Evolutionary conservation across 163 green algal species (phyloP), one percentile per base, ranked within the genome.

Genomic region (Chlorella variabilis): DNA sequence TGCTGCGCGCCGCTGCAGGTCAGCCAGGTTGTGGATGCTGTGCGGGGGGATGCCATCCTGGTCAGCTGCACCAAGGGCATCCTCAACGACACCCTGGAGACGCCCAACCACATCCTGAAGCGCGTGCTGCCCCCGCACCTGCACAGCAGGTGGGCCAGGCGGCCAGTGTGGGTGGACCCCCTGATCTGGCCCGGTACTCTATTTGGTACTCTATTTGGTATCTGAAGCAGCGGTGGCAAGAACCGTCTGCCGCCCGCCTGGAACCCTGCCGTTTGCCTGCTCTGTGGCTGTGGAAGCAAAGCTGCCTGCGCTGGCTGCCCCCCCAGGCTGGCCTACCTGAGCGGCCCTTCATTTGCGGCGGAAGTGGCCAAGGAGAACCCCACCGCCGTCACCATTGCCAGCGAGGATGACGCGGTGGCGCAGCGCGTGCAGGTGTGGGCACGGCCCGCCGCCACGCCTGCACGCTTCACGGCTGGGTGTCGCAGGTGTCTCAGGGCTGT

Each of bases 21-120:
- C 4, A 31, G 23, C 20, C 70, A 77, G 48, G 31, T 77, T 3
- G 56, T 33, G 25, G 73, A 58, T n/a, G n/a, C 56, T 0, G 4
- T 70, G 25, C n/a, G 25, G 4, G 56, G 84, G 7, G 48, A 89
- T 38, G 83, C 94, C 81, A 93, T 95, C 36, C 75, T 97, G 61
- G 89, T 97, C 9, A 94, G 86, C 27, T 96, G 93, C 84, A 93
- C 92, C 78, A 97, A 97, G 90, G 94, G 94, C 83, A 96, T 97
- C 69, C 61, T 91, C 5, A 95, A 94, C 61, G 90, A 93, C 80
- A 94, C 91, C 0, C 82, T 98, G 78, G 92, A 98, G 85, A 96
- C 92, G 1, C 85, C 89, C 25, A 81, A 94, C 81, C 85, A 94
- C 67, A 93, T 97, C 36, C 75, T 96, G 66, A 83, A 89, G 62